Percentiles rank a stretch among this genome's conserved stretches.
Evolutionary conservation across 768 basidiomycete genomes (phyloP).

Genomic region (Auricularia cornea): DNA sequence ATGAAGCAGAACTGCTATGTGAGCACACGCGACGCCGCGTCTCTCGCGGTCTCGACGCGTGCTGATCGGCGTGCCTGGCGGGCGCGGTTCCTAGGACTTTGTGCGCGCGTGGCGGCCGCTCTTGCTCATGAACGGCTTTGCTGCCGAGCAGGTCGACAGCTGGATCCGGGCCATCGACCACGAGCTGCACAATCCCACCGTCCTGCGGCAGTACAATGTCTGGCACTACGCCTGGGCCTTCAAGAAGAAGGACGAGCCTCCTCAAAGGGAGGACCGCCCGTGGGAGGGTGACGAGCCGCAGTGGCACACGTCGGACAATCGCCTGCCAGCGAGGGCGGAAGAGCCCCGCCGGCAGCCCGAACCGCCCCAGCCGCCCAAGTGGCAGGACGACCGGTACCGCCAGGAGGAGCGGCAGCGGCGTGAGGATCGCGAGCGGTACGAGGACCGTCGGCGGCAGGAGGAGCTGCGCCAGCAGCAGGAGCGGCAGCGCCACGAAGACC

Average conservation of each 20-base stretch:
- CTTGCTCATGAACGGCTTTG: neutral
- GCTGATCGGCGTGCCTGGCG: neutral
- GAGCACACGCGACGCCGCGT: neutral
- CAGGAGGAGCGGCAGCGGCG: too few species aligned
- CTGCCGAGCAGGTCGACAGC: neutral
- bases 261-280: too few species aligned
- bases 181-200: neutral
- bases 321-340: too few species aligned
- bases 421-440: too few species aligned
- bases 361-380: too few species aligned
- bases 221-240: neutral
- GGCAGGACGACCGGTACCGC: too few species aligned
- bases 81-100: neutral
- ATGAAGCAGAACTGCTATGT: conserved; percentile 1
- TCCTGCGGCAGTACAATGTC: neutral
- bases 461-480: too few species aligned
- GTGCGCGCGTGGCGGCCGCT: neutral
- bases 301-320: too few species aligned
- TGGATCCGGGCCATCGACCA: neutral
- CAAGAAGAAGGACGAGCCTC: neutral
- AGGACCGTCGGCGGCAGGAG: too few species aligned
- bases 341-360: too few species aligned
- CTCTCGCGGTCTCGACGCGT: neutral
- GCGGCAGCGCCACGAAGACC: too few species aligned
- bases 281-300: too few species aligned